A percentile compares a stretch with the other conserved stretches of the same genome.
These are phyloP conservation scores for Pseudoneurospora amorphoporcata DNA, from an alignment of 495 filamentous ascomycete genomes.

Conservation along the genomic window DNA sequence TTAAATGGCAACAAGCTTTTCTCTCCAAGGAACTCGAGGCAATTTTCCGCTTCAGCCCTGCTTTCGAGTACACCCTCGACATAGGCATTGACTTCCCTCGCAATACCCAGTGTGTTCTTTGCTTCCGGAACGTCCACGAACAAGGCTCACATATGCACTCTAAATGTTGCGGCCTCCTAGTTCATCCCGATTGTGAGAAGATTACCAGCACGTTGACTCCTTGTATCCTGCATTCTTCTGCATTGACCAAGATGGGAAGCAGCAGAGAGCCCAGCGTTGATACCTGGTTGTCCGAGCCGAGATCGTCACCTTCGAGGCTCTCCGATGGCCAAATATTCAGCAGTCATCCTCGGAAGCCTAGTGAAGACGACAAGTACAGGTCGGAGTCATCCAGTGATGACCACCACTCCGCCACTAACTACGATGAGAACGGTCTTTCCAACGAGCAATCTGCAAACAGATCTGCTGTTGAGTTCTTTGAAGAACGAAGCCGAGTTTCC, in stretches of 20 bases:
- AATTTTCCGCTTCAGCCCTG: background rate
- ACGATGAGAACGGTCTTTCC: background rate
- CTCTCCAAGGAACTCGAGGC: background rate
- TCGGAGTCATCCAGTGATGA: background rate
- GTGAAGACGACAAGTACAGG: background rate
- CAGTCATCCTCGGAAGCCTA: background rate
- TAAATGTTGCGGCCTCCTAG: background rate
- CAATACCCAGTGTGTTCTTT: background rate
- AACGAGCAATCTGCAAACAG: background rate
- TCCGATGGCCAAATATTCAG: background rate
- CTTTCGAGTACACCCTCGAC: background rate
- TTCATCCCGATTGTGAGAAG: background rate
- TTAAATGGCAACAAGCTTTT: background rate
- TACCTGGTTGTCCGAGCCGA: background rate
- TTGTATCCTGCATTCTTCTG: background rate
- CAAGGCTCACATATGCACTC: background rate
- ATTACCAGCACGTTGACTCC: background rate
- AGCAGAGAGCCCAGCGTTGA: background rate
- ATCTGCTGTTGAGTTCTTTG: background rate
- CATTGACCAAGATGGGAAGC: background rate
- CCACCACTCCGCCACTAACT: too few relatives aligned
- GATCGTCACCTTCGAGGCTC: background rate
- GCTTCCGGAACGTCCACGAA: background rate
- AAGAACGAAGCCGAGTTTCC: background rate
- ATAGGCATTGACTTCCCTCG: background rate